Evolutionary conservation across 164 flowering plant species (phyloP).

Genomic region (Akebia trifoliata): DNA sequence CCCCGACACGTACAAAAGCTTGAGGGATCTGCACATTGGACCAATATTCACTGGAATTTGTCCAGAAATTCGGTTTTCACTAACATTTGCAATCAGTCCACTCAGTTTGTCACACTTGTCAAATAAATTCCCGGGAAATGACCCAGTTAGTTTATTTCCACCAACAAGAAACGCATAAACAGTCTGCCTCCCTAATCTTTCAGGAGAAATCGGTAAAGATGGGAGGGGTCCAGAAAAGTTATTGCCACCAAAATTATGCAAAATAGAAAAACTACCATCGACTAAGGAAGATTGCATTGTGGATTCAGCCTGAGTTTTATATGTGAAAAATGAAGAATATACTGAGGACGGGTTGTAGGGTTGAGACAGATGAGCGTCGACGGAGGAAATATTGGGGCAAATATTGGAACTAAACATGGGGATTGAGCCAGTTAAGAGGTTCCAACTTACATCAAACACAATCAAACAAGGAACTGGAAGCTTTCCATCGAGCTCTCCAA

Average conservation of each 20-base stretch:
- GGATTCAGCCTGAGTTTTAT: slow-evolving; percentile 23
- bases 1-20: slow-evolving; percentile 54
- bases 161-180: slow-evolving; percentile 65
- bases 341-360: slow-evolving; percentile 21
- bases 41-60: slow-evolving; percentile 46
- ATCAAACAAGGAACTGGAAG: slow-evolving; percentile 67
- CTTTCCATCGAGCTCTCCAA: slow-evolving; percentile 42
- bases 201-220: slow-evolving; percentile 48
- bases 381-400: slow-evolving; percentile 31
- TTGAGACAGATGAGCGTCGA: slow-evolving; percentile 5
- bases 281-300: slow-evolving; percentile 26
- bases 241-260: slow-evolving; percentile 68
- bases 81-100: slow-evolving; percentile 49
- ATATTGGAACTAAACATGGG: slow-evolving; percentile 35
- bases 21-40: slow-evolving; percentile 44
- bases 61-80: slow-evolving; percentile 58
- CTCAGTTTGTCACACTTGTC: slow-evolving; percentile 47
- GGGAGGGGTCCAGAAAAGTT: slow-evolving; percentile 50
- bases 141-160: slow-evolving; percentile 47
- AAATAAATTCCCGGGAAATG: slow-evolving; percentile 53
- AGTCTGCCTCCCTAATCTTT: slow-evolving; percentile 38
- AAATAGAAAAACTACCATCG: slow-evolving; percentile 28
- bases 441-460: slow-evolving; percentile 67
- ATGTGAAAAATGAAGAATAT: slow-evolving; percentile 44
- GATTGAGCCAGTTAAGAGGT: slow-evolving; percentile 54